A percentile compares a stretch with the other conserved stretches of the same genome.
Evolutionary conservation across 768 basidiomycete species (phyloP).

Genomic region (Cystobasidium tubakii): DNA sequence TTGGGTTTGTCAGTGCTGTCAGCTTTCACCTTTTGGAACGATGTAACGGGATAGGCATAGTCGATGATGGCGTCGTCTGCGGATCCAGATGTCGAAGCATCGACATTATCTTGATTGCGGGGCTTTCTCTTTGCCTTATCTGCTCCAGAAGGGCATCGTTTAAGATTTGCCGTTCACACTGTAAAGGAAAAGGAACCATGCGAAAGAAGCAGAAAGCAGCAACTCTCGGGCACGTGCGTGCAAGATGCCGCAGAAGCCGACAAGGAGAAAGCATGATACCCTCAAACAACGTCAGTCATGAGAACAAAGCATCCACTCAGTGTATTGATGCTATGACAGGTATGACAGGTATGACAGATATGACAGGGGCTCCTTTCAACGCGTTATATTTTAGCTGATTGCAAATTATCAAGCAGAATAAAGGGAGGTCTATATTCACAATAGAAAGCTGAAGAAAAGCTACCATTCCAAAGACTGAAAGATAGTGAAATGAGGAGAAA

Average conservation of each 20-base stretch:
- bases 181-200: background rate
- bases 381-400: too few relatives aligned
- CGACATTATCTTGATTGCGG: background rate
- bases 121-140: background rate
- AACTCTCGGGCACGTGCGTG: too few relatives aligned
- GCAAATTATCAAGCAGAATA: too few relatives aligned
- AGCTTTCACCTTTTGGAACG: background rate
- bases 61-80: too few relatives aligned
- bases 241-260: conserved; percentile 3
- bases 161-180: background rate
- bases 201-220: background rate
- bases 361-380: too few relatives aligned
- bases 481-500: background rate
- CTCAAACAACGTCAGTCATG: too few relatives aligned
- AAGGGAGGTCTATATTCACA: too few relatives aligned
- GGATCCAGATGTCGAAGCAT: background rate
- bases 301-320: too few relatives aligned
- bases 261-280: too few relatives aligned
- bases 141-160: conserved; percentile 2
- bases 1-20: background rate
- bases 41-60: background rate
- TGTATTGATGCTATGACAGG: too few relatives aligned
- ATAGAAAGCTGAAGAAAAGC: too few relatives aligned
- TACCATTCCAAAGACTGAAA: background rate
- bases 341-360: too few relatives aligned